phyloP scores from a whole-genome alignment of 257 asterid genomes.

The Primulina huaijiensis region DNA sequence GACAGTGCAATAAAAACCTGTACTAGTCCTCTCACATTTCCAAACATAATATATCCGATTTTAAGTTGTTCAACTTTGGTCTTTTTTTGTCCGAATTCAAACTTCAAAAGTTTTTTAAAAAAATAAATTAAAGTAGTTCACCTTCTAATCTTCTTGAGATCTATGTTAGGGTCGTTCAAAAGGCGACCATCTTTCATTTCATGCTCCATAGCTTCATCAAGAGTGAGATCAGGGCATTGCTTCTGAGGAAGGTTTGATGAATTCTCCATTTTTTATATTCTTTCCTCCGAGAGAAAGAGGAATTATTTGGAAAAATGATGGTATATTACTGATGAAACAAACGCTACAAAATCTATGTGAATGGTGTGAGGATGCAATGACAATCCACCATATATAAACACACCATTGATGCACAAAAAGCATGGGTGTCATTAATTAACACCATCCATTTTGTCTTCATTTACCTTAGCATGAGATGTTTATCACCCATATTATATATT shows the following conservation, averaged over 20 bases:
- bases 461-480: neutral
- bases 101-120: neutral
- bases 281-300: no score
- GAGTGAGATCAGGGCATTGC: neutral
- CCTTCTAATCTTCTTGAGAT: constrained; percentile 46
- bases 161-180: constrained; percentile 25
- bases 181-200: constrained; percentile 22
- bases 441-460: neutral
- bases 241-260: neutral
- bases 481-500: no score
- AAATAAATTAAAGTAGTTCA: neutral
- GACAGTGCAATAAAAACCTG: no score
- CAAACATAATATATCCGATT: no score
- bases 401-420: neutral
- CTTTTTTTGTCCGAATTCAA: neutral
- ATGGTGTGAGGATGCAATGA: no score
- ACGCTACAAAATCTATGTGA: no score
- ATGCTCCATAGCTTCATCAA: neutral
- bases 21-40: no score
- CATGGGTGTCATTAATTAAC: neutral
- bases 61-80: no score
- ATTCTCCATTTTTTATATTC: neutral
- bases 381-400: neutral
- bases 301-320: no score
- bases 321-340: no score